A percentile compares a stretch with the other conserved stretches of the same genome.
Conservation (phyloP, 75 land plant species). For the Pinus taeda region DNA sequence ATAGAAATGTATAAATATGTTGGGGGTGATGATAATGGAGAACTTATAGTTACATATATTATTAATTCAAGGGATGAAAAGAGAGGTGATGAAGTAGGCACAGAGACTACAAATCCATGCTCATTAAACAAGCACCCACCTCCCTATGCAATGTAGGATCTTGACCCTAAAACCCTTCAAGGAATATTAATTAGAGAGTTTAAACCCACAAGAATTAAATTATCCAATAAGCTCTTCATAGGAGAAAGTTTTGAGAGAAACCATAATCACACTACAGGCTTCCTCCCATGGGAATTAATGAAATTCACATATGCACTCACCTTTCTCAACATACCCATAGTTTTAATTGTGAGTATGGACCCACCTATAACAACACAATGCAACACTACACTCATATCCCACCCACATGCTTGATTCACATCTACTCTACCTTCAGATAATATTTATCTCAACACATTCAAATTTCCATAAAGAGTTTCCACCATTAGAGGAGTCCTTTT, state of each 20-base stretch:
- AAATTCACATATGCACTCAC: slow-evolving; percentile 43
- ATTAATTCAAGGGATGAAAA: too few relatives aligned
- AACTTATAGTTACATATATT: too few relatives aligned
- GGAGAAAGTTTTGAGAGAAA: slow-evolving; percentile 18
- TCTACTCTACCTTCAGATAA: slow-evolving; percentile 14
- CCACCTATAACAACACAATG: slow-evolving; percentile 58
- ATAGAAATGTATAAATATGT: slow-evolving; percentile 6
- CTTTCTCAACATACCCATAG: slow-evolving; percentile 40
- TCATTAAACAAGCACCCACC: background rate
- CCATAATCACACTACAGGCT: slow-evolving; percentile 43
- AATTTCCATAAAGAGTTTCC: slow-evolving; percentile 8
- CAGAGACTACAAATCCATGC: background rate
- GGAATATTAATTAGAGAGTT: background rate
- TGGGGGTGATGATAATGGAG: too few relatives aligned
- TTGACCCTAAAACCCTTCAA: background rate
- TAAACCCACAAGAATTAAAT: slow-evolving; percentile 20
- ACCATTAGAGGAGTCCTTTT: slow-evolving; percentile 16
- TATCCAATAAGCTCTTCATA: slow-evolving; percentile 25
- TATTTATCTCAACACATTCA: slow-evolving; percentile 7
- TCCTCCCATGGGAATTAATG: slow-evolving; percentile 44
- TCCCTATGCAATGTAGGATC: background rate
- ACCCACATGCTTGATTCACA: slow-evolving; percentile 38
- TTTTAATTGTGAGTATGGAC: slow-evolving; percentile 20
- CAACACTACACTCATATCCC: slow-evolving; percentile 52
- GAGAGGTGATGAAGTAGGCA: background rate